Percentiles rank a stretch among this genome's conserved stretches.
These are phyloP conservation scores for Clathrospora elynae DNA, from an alignment of 2,329 filamentous ascomycete species.

Conservation along the genomic window DNA sequence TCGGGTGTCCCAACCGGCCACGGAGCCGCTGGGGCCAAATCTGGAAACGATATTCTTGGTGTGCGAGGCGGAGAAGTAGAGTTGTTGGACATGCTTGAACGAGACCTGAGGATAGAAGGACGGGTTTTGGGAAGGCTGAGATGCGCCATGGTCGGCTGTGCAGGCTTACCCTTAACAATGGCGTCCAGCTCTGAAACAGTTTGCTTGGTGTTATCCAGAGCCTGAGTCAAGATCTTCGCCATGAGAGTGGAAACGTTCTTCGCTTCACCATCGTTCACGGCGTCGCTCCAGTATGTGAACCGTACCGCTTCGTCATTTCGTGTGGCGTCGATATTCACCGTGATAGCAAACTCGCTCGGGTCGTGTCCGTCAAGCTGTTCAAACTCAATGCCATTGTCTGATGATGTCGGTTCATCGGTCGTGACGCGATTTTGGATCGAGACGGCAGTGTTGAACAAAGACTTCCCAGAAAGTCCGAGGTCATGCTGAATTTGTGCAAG, in stretches of 20 bases:
- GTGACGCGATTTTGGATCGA: slow-evolving; percentile 38
- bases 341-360: slow-evolving; percentile 43
- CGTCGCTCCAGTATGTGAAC: slow-evolving; percentile 43
- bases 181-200: slow-evolving; percentile 35
- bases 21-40: slow-evolving; percentile 7
- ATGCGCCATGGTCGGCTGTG: background rate
- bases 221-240: slow-evolving; percentile 31
- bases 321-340: slow-evolving; percentile 41
- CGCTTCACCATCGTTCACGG: slow-evolving; percentile 34
- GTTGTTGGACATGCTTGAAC: slow-evolving; percentile 8
- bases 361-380: slow-evolving; percentile 39
- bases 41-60: slow-evolving; percentile 20
- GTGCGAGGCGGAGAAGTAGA: slow-evolving; percentile 25
- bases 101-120: slow-evolving; percentile 12
- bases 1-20: slow-evolving; percentile 23
- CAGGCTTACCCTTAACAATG: slow-evolving; percentile 21
- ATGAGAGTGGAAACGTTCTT: slow-evolving; percentile 35
- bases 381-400: slow-evolving; percentile 29
- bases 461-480: slow-evolving; percentile 41
- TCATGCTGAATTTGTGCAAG: slow-evolving; percentile 56
- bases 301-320: slow-evolving; percentile 38
- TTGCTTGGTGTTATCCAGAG: slow-evolving; percentile 29
- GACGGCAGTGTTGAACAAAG: slow-evolving; percentile 57
- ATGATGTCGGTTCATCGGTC: slow-evolving; percentile 3
- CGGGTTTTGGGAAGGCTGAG: slow-evolving; percentile 9